Evolutionary conservation across 192 early-diverging fungal genomes (phyloP).

Genomic region (Globomyces pollinis-pini): DNA sequence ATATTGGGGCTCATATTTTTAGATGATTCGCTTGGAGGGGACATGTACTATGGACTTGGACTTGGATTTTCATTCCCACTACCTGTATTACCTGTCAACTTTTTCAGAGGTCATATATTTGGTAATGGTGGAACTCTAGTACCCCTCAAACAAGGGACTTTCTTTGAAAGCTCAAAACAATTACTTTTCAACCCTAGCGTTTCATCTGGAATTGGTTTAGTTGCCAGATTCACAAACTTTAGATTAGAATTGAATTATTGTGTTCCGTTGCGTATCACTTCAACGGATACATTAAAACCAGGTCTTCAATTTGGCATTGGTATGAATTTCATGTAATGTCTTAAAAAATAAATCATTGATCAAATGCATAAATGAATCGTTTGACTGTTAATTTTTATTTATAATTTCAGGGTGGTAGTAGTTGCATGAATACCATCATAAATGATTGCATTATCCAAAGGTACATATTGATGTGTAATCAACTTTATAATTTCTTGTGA

Average conservation of each 20-base stretch:
- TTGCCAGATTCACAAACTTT: conserved; percentile 75
- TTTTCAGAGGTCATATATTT: conserved; percentile 77
- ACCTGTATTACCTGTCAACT: conserved; percentile 54
- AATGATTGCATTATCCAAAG: conserved; percentile 77
- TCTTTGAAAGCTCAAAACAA: conserved; percentile 17
- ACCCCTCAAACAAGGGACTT: conserved; percentile 18
- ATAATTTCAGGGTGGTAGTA: conserved; percentile 7
- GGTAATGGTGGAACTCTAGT: conserved; percentile 77
- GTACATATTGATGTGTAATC: conserved; percentile 90
- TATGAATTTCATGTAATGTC: conserved; percentile 60
- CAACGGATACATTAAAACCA: conserved; percentile 44
- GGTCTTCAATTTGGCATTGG: conserved; percentile 86
- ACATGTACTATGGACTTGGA: conserved; percentile 71
- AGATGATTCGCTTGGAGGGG: conserved; percentile 83
- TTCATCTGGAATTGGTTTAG: conserved; percentile 74
- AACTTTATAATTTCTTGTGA: conserved; percentile 94
- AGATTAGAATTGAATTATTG: conserved; percentile 89
- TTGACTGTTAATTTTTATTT: not conserved
- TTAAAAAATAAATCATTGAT: not conserved
- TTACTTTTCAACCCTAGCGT: conserved; percentile 59
- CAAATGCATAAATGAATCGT: not conserved
- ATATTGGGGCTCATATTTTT: conserved; percentile 3
- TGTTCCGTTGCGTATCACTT: conserved; percentile 48
- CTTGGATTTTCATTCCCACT: conserved; percentile 74
- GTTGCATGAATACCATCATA: conserved; percentile 72